These are phyloP conservation scores for Sophora flavescens DNA, from an alignment of 306 rosid genomes.

Conservation along the genomic window DNA sequence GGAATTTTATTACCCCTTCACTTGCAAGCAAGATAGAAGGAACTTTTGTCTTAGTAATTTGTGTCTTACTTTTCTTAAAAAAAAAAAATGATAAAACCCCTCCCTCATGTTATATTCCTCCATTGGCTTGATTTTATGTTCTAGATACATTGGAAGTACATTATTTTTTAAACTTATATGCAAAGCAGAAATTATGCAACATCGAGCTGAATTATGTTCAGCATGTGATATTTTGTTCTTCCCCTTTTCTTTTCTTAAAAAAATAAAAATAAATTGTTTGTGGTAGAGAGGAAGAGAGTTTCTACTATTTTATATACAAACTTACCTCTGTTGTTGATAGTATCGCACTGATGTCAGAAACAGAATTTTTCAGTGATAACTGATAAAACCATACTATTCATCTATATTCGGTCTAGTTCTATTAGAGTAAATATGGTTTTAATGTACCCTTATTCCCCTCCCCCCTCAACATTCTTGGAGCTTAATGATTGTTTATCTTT, in stretches of 20 bases:
- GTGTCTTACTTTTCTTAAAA: not conserved
- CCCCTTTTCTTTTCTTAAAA: not conserved
- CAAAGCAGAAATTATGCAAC: conserved; percentile 8
- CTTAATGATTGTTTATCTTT: conserved; percentile 45
- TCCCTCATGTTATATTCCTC: not conserved
- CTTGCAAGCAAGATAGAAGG: not conserved
- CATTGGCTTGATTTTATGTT: conserved; percentile 33
- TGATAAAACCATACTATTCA: too few species aligned
- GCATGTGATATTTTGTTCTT: conserved; percentile 8
- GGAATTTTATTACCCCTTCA: not conserved
- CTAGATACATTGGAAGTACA: conserved; percentile 4
- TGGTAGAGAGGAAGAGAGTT: not conserved
- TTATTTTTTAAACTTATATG: conserved; percentile 6
- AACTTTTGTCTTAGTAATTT: conserved; percentile 19
- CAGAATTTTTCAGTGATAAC: too few species aligned
- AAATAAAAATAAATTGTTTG: conserved; percentile 11
- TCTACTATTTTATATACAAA: too few species aligned
- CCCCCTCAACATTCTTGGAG: not conserved
- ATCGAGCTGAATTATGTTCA: not conserved
- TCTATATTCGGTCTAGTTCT: too few species aligned
- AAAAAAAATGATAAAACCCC: not conserved
- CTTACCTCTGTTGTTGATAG: too few species aligned
- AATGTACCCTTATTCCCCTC: not conserved
- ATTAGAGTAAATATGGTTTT: not conserved
- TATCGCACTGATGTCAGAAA: too few species aligned